phyloP scores from a whole-genome alignment of 805 yeast species.

The Lipomyces sp. region DNA sequence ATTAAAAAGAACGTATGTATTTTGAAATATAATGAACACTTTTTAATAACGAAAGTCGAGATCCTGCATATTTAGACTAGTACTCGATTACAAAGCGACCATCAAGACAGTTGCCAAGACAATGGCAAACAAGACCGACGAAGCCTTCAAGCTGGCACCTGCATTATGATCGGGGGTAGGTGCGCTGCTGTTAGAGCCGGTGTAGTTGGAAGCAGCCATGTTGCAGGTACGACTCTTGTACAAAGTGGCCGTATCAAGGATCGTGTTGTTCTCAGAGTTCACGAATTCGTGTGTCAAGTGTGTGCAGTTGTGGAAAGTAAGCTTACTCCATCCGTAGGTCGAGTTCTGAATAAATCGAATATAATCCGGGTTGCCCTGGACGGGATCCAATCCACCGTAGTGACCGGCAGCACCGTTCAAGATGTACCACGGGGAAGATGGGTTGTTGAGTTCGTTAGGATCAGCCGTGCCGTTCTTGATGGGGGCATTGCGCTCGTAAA shows the following conservation, averaged over 20 bases:
- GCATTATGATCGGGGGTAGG: not conserved
- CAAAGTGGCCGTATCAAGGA: conserved; percentile 42
- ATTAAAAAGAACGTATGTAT: too few relatives aligned
- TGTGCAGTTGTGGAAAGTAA: conserved; percentile 44
- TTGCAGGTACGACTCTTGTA: conserved; percentile 37
- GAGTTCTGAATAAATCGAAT: conserved; percentile 10
- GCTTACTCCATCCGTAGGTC: conserved; percentile 41
- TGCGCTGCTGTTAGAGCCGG: not conserved
- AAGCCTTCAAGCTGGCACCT: not conserved
- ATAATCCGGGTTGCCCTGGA: not conserved
- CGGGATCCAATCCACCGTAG: conserved; percentile 40
- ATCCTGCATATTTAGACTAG: too few relatives aligned
- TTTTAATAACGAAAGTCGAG: too few relatives aligned
- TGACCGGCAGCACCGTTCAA: conserved; percentile 43
- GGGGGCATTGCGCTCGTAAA: conserved; percentile 40
- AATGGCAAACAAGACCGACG: not conserved
- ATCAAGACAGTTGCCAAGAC: not conserved
- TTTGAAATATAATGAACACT: too few relatives aligned
- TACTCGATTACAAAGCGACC: not conserved
- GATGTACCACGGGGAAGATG: conserved; percentile 42
- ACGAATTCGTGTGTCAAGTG: conserved; percentile 44
- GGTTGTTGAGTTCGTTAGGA: conserved; percentile 41
- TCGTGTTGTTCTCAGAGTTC: conserved; percentile 39
- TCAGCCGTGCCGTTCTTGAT: conserved; percentile 35
- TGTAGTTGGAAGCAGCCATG: not conserved